phyloP scores from a whole-genome alignment of 140 eudicot genomes.

The Senecio squalidus region DNA sequence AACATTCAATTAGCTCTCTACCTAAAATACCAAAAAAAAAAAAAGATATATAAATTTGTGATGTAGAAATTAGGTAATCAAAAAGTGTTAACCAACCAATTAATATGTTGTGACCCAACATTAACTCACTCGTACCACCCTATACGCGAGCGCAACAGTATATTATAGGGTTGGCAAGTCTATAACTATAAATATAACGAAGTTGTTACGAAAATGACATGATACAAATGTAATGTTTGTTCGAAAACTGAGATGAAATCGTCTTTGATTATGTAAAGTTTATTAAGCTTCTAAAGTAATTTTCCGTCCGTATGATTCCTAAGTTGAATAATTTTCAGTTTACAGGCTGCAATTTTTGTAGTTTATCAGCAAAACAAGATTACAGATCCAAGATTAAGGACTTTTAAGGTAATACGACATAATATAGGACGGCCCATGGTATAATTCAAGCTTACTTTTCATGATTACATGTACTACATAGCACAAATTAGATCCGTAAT shows the following conservation, averaged over 20 bases:
- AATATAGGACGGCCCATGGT: conserved; percentile 11
- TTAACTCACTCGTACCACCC: not conserved
- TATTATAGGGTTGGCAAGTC: not conserved
- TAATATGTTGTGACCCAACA: not conserved
- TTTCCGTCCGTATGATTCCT: no score
- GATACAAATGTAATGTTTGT: no score
- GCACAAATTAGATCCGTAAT: conserved; percentile 13
- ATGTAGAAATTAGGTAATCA: no score
- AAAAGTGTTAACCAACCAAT: not conserved
- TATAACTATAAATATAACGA: not conserved
- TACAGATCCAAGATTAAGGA: conserved; percentile 2
- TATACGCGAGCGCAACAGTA: no score
- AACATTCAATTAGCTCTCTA: no score
- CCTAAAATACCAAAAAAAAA: no score
- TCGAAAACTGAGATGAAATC: no score
- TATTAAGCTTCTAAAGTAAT: no score
- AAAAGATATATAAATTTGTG: no score
- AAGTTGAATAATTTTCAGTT: conserved; percentile 4
- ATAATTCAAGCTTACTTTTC: conserved; percentile 7
- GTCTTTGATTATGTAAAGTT: no score
- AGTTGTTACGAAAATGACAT: no score
- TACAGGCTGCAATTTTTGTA: conserved; percentile 15
- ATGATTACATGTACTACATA: conserved; percentile 1
- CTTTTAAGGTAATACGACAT: conserved; percentile 8
- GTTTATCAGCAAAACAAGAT: conserved; percentile 20